Percentiles rank a stretch among this genome's conserved stretches.
phyloP scores from a whole-genome alignment of 2,329 filamentous ascomycete genomes.

The Hymenoscyphus albidus region DNA sequence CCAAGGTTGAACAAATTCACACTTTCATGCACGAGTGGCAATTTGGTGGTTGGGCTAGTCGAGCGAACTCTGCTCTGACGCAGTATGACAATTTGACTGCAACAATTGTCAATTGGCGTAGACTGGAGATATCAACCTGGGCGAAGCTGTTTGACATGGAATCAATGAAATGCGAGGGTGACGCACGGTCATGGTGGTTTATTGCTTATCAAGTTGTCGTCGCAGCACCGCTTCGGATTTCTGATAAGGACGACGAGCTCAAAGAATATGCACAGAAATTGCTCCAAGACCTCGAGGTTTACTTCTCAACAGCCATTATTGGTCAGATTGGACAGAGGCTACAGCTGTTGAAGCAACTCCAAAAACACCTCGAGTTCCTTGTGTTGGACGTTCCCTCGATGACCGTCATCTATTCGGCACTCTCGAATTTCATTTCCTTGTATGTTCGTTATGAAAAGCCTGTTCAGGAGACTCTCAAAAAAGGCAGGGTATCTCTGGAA shows the following conservation, averaged over 20 bases:
- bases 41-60: conserved; percentile 76
- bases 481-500: conserved; percentile 72
- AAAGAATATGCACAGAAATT: conserved; percentile 62
- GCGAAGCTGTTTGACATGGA: conserved; percentile 83
- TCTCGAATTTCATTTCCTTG: conserved; percentile 74
- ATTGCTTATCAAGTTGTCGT: conserved; percentile 89
- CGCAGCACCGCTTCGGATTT: conserved; percentile 65
- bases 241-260: conserved; percentile 56
- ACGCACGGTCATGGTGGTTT: conserved; percentile 93
- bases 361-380: conserved; percentile 62
- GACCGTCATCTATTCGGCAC: conserved; percentile 55
- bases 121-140: conserved; percentile 90
- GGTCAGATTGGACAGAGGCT: conserved; percentile 78
- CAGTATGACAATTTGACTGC: conserved; percentile 76
- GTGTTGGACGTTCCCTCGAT: conserved; percentile 56
- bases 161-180: conserved; percentile 66
- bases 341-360: conserved; percentile 61
- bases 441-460: conserved; percentile 67
- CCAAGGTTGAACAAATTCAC: conserved; percentile 84
- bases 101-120: conserved; percentile 82
- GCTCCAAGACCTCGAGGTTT: conserved; percentile 71
- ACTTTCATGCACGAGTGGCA: conserved; percentile 90
- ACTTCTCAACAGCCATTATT: conserved; percentile 73
- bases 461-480: conserved; percentile 60
- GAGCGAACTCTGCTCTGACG: conserved; percentile 63